A percentile compares a stretch with the other conserved stretches of the same genome.
These are phyloP conservation scores for Rubia yunnanensis DNA, from an alignment of 257 asterid species.

Conservation along the genomic window DNA sequence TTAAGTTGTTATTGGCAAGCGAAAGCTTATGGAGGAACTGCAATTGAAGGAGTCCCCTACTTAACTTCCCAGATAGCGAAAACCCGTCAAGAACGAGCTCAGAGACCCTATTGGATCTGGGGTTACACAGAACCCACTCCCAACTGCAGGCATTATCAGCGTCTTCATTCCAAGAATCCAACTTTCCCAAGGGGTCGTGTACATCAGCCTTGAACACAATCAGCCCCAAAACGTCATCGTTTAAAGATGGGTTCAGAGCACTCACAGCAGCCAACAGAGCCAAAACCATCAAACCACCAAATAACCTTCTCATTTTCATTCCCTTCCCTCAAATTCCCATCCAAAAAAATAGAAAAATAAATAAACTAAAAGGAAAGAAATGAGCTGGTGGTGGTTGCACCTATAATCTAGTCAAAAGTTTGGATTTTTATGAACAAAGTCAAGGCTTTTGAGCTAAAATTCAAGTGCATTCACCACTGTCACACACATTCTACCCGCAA, in stretches of 20 bases:
- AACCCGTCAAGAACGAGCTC: conserved; percentile 84
- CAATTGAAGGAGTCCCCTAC: conserved; percentile 80
- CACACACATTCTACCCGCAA: not conserved
- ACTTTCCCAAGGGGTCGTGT: conserved; percentile 63
- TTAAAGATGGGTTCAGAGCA: conserved; percentile 61
- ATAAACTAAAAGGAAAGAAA: not conserved
- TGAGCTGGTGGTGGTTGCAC: not conserved
- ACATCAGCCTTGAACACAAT: conserved; percentile 84
- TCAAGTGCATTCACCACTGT: not conserved
- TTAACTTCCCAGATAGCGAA: conserved; percentile 71
- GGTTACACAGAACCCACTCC: conserved; percentile 76
- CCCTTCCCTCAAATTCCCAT: conserved; percentile 17
- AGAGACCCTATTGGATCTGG: conserved; percentile 87
- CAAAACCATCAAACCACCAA: conserved; percentile 20
- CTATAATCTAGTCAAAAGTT: not conserved
- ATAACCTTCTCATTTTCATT: conserved; percentile 47
- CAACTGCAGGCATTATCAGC: conserved; percentile 82
- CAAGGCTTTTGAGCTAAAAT: not conserved
- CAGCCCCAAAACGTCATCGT: conserved; percentile 88
- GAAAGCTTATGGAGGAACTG: conserved; percentile 71
- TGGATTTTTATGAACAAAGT: not conserved
- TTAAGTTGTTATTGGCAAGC: conserved; percentile 60
- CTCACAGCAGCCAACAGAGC: conserved; percentile 21
- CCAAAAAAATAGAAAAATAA: not conserved
- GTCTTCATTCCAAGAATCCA: conserved; percentile 86